Base-by-base conservation (phyloP, 805 yeast species). In the Cyberlindnera galapagoensis region DNA sequence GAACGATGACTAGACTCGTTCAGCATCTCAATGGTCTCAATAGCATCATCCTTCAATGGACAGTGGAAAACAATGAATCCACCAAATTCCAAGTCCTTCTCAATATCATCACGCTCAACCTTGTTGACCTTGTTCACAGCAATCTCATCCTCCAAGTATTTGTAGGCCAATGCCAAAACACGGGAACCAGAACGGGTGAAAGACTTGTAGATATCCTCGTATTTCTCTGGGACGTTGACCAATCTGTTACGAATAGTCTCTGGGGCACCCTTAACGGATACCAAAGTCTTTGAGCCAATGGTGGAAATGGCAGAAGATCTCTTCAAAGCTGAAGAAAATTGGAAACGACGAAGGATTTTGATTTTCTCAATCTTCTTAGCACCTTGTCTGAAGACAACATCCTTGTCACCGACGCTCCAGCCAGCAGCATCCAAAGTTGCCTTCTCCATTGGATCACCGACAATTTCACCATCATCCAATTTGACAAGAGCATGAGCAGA, bases 361-460 rank as follows among this genome's bases (percentile, higher is more conserved):
- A 88, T 66, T 49, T 74, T 76, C 40, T 69, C 67, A 23, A 41
- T 36, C 31, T 50, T 46, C 11, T 45, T 63, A 12, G 17, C 12
- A 4, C 45, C 42, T 25, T 55, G 52, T 55, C 76, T 72, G 40
- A 68, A 71, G 27, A 82, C 81, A 31, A 70, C 58, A 53, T 87
- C 95, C 44, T 86, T 83, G 35, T 68, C 71, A 33, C 81, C 84
- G 42, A 92, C 80, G 24, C 65, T 67, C 96, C 97, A 92, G 19
- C 77, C 76, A 36, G 92, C 74, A 25, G 94, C 90, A 45, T 77
- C 79, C 47, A 92, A 67, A 33, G 98, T 92, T 18, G 94, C 96
- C 61, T 87, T 86, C 63, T 92, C 98, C 97, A 92, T 90, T 42
- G 98, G 97, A 54, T 92, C 98, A 61, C 98, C 98, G 40, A 92